Evolutionary conservation across 1,284 basidiomycete genomes (phyloP), one percentile per base, ranked within the genome.

Genomic region (Erythrobasidium hasegawianum): DNA sequence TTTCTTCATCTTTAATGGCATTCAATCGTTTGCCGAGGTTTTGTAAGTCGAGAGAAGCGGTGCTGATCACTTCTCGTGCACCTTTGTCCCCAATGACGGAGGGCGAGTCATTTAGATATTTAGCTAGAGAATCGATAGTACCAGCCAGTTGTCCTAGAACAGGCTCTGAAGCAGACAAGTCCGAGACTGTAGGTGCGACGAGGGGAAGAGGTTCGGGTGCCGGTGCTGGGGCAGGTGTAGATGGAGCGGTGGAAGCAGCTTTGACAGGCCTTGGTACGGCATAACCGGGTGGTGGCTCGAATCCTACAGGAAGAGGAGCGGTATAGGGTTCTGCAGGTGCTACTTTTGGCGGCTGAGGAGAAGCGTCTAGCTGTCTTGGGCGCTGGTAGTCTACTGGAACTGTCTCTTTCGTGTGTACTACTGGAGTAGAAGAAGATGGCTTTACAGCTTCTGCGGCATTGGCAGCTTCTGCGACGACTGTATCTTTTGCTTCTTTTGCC

Each of bases 251-350:
- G 33, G 45, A n/a, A 9, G 45, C 64, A 50, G 24, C 27, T 47
- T 68, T 61, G 38, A 71, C 27, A 14, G 66, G 60, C 62, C 68
- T 70, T 39, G 86, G 85, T 20, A 83, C 82, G 59, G 81, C 81
- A 78, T 85, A 95, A 18, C 93, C 93, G 33, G 90, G 90, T 50
- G 92, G 92, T n/a, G 88, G 89, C 77, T 96, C 91, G 75, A 89
- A 89, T 7, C 92, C 93, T 61, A 97, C 79, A 22, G 92, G 93
- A 39, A 96, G 82, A n/a, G 87, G 85, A 40, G 77, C 82, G 45
- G 80, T 78, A 75, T 93, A 94, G 27, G 88, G 78, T 68, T 83
- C 80, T 8, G 45, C 18, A 20, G 69, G 62, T 1, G 55, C 58
- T 52, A 69, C 62, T 49, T 69, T 68, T n/a, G 70, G 70, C 11